Evolutionary conservation across 768 basidiomycete species (phyloP), one percentile per base, ranked within the genome.

Genomic region (Lentinus tigrinus): DNA sequence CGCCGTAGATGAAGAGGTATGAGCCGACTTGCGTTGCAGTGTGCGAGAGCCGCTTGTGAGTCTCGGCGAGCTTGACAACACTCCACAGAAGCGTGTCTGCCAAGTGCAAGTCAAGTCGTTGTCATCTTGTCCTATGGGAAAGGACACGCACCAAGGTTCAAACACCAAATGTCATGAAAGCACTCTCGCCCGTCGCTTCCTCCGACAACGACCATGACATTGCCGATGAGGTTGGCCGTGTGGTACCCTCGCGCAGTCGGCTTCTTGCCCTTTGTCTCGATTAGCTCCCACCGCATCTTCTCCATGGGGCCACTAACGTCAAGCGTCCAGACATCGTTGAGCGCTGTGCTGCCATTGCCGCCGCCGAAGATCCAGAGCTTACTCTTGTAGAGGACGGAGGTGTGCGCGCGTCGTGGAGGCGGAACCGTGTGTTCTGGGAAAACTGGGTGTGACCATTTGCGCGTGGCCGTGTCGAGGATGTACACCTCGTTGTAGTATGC

Each of bases 111-210:
- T 73, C 69, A n/a, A 74, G 71, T 7, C 38, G 23, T 5, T 11
- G 1, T 9, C 4, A 3, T 10, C 26, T 17, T 8, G 23, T 6
- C 19, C 21, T 14, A 19, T 16, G 37, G 2, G 14, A 16, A 19
- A 38, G 10, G 4, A 16, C 21, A 77, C 86, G 58, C 69, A 96
- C 95, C 86, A 24, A 98, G 77, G 68, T 95, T 85, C 56, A 98
- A 72, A 62, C 87, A 85, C 85, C 91, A 95, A 0, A 98, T 82
- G 67, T 97, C 93, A 14, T 85, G 85, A 67, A 95, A 97, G 55
- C 89, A 91, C 61, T 92, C 88, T 55, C 83, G 83, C 3, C 94
- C 94, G 70, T 97, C 94, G 62, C 92, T 93, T 1, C 96, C 95
- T 1, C 96, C 96, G 27, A 94, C 78, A 28, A 98, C 77, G 44